Percentiles rank a stretch among this genome's conserved stretches.
Conservation (phyloP, 2,329 filamentous ascomycete species). For the Davidsoniella virescens region DNA sequence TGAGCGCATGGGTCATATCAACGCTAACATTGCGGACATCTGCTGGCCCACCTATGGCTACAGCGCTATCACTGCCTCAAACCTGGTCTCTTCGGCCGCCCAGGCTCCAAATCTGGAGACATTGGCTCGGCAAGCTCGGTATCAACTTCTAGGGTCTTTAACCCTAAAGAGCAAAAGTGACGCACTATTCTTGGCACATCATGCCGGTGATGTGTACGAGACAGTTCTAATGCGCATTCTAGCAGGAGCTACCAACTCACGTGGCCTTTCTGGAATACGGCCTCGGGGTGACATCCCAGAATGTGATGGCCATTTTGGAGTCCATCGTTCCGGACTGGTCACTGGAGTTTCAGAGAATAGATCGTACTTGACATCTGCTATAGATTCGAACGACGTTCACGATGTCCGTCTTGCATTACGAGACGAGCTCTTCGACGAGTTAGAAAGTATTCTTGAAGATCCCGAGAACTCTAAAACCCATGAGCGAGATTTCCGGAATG, state of each 20-base stretch:
- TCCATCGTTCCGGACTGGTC: slow-evolving; percentile 46
- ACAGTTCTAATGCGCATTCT: slow-evolving; percentile 69
- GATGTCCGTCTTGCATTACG: slow-evolving; percentile 16
- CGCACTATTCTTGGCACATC: slow-evolving; percentile 66
- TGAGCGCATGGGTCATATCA: slow-evolving; percentile 21
- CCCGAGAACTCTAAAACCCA: background rate
- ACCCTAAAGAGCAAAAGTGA: slow-evolving; percentile 36
- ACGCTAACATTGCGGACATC: slow-evolving; percentile 19
- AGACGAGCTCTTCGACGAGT: background rate
- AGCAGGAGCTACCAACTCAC: slow-evolving; percentile 41
- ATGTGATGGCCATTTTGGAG: slow-evolving; percentile 57
- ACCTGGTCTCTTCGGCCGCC: slow-evolving; percentile 19
- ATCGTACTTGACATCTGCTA: slow-evolving; percentile 26
- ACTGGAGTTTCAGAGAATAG: slow-evolving; percentile 26
- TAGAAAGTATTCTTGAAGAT: background rate
- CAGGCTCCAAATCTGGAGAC: slow-evolving; percentile 55
- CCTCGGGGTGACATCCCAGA: slow-evolving; percentile 59
- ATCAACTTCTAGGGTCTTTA: slow-evolving; percentile 47
- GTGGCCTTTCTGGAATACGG: slow-evolving; percentile 58
- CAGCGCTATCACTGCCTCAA: background rate
- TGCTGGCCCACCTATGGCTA: slow-evolving; percentile 11
- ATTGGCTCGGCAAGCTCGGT: slow-evolving; percentile 56
- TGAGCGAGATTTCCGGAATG: background rate
- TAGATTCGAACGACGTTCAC: slow-evolving; percentile 18
- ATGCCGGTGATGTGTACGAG: slow-evolving; percentile 81